phyloP scores from a whole-genome alignment of 257 asterid genomes.

The Ehretia macrophylla region DNA sequence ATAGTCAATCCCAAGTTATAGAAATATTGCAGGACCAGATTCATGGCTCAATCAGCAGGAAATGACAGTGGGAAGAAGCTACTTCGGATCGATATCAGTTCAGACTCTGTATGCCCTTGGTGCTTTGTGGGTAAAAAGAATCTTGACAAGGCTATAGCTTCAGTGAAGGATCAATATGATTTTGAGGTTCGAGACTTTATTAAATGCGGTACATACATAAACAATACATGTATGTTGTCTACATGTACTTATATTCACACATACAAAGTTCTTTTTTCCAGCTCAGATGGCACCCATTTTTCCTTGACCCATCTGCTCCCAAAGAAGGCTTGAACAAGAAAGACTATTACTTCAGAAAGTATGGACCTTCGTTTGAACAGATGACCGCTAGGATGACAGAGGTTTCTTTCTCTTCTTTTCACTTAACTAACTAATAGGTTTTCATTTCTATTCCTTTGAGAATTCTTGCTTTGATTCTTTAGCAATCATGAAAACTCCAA shows the following conservation, averaged over 20 bases:
- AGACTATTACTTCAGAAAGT: constrained; percentile 45
- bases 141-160: constrained; percentile 73
- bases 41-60: constrained; percentile 43
- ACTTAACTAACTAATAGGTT: neutral
- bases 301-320: constrained; percentile 65
- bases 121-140: constrained; percentile 81
- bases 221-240: neutral
- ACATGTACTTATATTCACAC: neutral
- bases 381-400: constrained; percentile 61
- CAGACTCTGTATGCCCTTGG: constrained; percentile 92
- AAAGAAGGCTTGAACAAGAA: constrained; percentile 65
- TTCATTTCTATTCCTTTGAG: neutral
- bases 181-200: constrained; percentile 28
- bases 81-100: constrained; percentile 50
- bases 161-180: constrained; percentile 40
- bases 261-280: constrained; percentile 1
- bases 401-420: constrained; percentile 31
- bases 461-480: neutral
- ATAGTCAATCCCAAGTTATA: too few species aligned
- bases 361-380: constrained; percentile 61
- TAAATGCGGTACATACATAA: neutral
- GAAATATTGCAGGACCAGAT: constrained; percentile 12
- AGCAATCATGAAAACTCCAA: neutral
- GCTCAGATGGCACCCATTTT: constrained; percentile 47
- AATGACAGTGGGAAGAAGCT: constrained; percentile 46